phyloP scores from a whole-genome alignment of 2,329 filamentous ascomycete species.

The Fusarium chuoi region DNA sequence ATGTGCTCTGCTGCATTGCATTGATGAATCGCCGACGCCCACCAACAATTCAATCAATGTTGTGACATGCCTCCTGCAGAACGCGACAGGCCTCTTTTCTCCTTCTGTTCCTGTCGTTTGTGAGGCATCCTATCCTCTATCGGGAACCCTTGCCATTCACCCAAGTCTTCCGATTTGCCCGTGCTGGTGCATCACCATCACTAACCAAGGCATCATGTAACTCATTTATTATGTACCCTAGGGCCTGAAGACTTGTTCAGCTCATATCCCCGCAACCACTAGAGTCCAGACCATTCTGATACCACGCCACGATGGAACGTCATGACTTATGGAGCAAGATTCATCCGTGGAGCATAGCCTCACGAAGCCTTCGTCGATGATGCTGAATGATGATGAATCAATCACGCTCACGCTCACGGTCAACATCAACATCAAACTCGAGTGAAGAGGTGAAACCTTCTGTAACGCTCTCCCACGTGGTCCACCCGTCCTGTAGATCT shows the following conservation, averaged over 20 bases:
- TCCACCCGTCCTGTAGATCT: constrained; percentile 24
- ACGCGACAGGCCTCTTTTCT: constrained; percentile 1
- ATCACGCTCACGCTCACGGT: constrained; percentile 12
- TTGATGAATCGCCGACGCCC: constrained; percentile 7
- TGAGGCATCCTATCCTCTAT: constrained; percentile 22
- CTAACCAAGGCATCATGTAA: background rate
- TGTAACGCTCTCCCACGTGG: constrained; percentile 35
- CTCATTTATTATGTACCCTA: constrained; percentile 1
- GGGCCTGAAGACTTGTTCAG: background rate
- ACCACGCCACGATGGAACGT: constrained; percentile 21
- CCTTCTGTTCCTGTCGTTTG: constrained; percentile 20
- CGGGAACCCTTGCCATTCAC: constrained; percentile 5
- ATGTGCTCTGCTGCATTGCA: constrained; percentile 21
- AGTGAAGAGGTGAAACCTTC: constrained; percentile 21
- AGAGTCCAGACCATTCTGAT: constrained; percentile 20
- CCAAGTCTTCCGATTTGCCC: constrained; percentile 28
- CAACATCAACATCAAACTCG: constrained; percentile 28
- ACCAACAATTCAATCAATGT: background rate
- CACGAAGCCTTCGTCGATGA: background rate
- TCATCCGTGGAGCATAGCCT: background rate
- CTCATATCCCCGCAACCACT: constrained; percentile 2
- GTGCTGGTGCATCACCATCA: background rate
- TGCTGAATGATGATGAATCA: background rate
- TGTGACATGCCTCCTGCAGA: background rate
- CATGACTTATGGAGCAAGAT: background rate